Base-by-base conservation (phyloP, 805 yeast genomes). In the Candida andamanensis region DNA sequence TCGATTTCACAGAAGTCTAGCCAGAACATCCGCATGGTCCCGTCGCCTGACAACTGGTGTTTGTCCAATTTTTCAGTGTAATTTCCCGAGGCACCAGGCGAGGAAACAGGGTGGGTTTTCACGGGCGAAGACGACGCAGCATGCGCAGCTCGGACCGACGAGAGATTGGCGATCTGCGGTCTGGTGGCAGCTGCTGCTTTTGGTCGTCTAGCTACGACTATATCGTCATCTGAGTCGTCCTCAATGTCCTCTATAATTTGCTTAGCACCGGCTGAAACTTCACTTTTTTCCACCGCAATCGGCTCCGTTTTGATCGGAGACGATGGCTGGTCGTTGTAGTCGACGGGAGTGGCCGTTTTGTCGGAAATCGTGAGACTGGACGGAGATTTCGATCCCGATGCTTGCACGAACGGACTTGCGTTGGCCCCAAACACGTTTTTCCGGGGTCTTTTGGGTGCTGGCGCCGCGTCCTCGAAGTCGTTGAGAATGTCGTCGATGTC, bases 1-100 rank as follows among this genome's bases (percentile, higher is more conserved):
- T 80, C 84, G 9, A 81, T 76, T 52, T 90, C 97, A 15, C 82
- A 69, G 54, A 78, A 87, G 56, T 92, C 98, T 18, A 84, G 59
- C 97, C 97, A 92, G 55, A 72, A 92, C 79, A 90, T 78, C 46
- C 75, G 74, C 51, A 87, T 72, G 1, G 67, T 44, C 6, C 52
- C 52, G 28, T 40, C 50, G 10, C 40, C 44, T 5, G 25, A 29
- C 13, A 54, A 36, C 11, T 44, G 41, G 2, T 49, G 33, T 28
- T 50, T 47, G 8, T 55, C 60, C 16, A 64, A 29, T 36, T 65
- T 65, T 19, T 59, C 64, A 2, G 66, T 58, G 36, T 54, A 49
- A n/a, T n/a, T n/a, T n/a, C n/a, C n/a, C 13, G 31, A 33, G 5
- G 26, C 31, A n/a, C 19, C 29, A 16, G 39, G 33, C 4, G 39